Evolutionary conservation across 306 rosid species (phyloP).

Genomic region (Cyclanthera cordifolia): DNA sequence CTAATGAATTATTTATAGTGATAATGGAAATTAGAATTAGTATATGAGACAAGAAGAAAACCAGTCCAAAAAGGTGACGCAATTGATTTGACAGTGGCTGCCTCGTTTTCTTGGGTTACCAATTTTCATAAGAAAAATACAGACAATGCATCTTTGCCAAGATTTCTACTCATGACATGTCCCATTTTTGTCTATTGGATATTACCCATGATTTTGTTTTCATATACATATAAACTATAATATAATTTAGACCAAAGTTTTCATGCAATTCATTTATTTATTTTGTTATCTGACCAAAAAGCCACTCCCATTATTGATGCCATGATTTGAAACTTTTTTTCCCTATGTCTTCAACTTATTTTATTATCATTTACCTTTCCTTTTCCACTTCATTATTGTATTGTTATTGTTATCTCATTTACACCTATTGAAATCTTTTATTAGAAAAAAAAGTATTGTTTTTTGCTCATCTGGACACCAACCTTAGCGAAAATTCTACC

Average conservation of each 20-base stretch:
- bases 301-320: slow-evolving; percentile 10
- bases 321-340: neutral
- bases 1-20: too few species aligned
- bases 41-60: neutral
- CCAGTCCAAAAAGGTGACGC: slow-evolving; percentile 27
- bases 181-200: slow-evolving; percentile 16
- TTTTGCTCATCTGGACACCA: neutral
- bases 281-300: neutral
- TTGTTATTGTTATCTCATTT: neutral
- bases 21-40: too few species aligned
- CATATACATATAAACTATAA: neutral
- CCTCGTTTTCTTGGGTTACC: slow-evolving; percentile 27
- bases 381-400: neutral
- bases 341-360: neutral
- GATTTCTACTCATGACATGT: neutral
- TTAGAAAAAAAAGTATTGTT: too few species aligned
- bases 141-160: neutral
- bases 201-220: neutral
- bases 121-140: neutral
- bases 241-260: neutral
- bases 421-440: neutral
- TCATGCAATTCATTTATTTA: neutral
- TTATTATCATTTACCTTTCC: neutral
- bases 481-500: slow-evolving; percentile 4
- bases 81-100: slow-evolving; percentile 36